A percentile compares a stretch with the other conserved stretches of the same genome.
Evolutionary conservation across 2,329 filamentous ascomycete genomes (phyloP).

Genomic region (Fusarium sp.): DNA sequence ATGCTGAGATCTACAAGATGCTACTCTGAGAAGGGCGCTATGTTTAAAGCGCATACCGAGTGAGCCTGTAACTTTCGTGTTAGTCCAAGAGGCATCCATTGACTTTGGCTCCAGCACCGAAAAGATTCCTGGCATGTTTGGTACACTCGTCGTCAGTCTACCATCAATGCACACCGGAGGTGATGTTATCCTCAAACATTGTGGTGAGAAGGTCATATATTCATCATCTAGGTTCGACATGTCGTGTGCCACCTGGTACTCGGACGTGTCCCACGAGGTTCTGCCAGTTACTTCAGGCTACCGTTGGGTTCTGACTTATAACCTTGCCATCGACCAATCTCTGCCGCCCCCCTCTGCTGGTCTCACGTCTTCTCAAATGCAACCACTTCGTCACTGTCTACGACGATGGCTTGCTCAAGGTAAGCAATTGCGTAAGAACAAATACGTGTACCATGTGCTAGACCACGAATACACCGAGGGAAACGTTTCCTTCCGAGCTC

Average conservation of each 20-base stretch:
- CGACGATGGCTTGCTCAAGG: slow-evolving; percentile 47
- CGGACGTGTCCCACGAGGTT: slow-evolving; percentile 68
- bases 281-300: slow-evolving; percentile 63
- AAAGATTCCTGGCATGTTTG: slow-evolving; percentile 65
- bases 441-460: slow-evolving; percentile 52
- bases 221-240: slow-evolving; percentile 47
- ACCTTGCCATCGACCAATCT: slow-evolving; percentile 56
- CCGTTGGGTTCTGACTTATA: slow-evolving; percentile 68
- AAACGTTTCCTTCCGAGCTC: slow-evolving; percentile 47
- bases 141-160: slow-evolving; percentile 64
- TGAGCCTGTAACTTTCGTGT: slow-evolving; percentile 19
- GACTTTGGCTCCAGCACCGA: slow-evolving; percentile 54
- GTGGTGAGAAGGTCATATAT: slow-evolving; percentile 52
- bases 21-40: slow-evolving; percentile 65
- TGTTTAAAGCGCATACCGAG: slow-evolving; percentile 65
- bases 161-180: slow-evolving; percentile 66
- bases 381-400: slow-evolving; percentile 43
- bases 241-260: slow-evolving; percentile 60
- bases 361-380: slow-evolving; percentile 10
- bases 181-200: slow-evolving; percentile 59
- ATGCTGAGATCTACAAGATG: slow-evolving; percentile 62
- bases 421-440: not conserved
- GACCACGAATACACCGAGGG: slow-evolving; percentile 55
- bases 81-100: not conserved
- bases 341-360: slow-evolving; percentile 43